A percentile compares a stretch with the other conserved stretches of the same genome.
Evolutionary conservation across 495 filamentous ascomycete species (phyloP).

Genomic region (Acidiella bohemica): DNA sequence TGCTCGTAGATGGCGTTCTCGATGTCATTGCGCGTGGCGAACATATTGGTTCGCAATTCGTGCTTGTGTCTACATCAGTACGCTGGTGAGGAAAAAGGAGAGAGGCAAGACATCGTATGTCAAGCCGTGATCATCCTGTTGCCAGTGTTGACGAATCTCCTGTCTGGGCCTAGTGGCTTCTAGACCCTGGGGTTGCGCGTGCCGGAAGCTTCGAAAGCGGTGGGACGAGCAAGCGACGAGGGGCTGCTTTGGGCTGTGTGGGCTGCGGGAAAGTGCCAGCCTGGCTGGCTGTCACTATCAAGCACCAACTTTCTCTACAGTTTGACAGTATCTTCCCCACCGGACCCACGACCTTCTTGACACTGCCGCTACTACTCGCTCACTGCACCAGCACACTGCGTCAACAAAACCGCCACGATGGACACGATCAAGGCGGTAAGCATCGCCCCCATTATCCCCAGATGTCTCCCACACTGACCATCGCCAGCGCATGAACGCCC

Average conservation of each 20-base stretch:
- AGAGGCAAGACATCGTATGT: too few relatives aligned
- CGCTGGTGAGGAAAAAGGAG: too few relatives aligned
- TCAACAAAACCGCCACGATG: constrained; percentile 31
- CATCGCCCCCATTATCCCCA: background rate
- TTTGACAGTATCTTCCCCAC: too few relatives aligned
- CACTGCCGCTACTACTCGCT: too few relatives aligned
- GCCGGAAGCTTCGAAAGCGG: too few relatives aligned
- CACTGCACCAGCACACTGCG: background rate
- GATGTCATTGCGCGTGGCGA: constrained; percentile 66
- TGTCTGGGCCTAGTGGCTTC: background rate
- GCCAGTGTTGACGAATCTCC: constrained; percentile 6
- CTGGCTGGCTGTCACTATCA: too few relatives aligned
- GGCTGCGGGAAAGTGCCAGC: too few relatives aligned
- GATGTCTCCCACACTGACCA: background rate
- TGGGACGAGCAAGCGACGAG: too few relatives aligned
- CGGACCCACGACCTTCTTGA: too few relatives aligned
- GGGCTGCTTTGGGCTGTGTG: too few relatives aligned
- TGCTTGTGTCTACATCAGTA: background rate
- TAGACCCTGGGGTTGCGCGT: background rate
- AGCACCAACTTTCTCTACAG: too few relatives aligned
- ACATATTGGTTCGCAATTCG: constrained; percentile 36
- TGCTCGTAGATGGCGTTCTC: constrained; percentile 73
- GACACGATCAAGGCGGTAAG: constrained; percentile 74
- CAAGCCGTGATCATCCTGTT: too few relatives aligned
- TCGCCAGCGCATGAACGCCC: constrained; percentile 73